These are phyloP conservation scores for Glaciozyma antarctica DNA, from an alignment of 768 basidiomycete genomes.

Conservation along the genomic window DNA sequence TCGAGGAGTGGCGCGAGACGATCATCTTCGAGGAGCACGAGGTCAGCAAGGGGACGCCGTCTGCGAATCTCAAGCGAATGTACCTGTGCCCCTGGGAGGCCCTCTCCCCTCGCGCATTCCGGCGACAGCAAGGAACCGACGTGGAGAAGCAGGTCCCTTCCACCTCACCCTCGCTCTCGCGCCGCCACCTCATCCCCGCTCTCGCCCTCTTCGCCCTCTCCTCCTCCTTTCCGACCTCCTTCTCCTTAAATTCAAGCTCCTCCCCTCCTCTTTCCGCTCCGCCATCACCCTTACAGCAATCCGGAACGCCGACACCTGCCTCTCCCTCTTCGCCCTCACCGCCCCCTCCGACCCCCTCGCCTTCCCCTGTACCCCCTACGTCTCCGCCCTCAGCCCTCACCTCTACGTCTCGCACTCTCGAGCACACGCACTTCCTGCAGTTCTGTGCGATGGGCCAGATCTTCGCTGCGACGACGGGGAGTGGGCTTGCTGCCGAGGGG, in stretches of 20 bases:
- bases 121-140: too few species aligned
- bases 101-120: too few species aligned
- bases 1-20: too few species aligned
- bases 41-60: too few species aligned
- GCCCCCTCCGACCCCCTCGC: background rate
- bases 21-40: too few species aligned
- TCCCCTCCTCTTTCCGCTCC: background rate
- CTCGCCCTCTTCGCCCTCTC: constrained; percentile 2
- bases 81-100: too few species aligned
- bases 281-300: background rate
- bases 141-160: too few species aligned
- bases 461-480: background rate
- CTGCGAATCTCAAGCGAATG: too few species aligned
- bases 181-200: constrained; percentile 1
- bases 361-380: background rate
- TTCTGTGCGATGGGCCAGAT: background rate
- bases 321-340: background rate
- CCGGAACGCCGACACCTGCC: background rate
- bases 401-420: background rate
- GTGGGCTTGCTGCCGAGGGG: background rate
- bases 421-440: background rate
- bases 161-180: background rate
- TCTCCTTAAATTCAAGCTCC: constrained; percentile 1
- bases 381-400: too few species aligned
- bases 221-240: background rate